A percentile compares a stretch with the other conserved stretches of the same genome.
phyloP scores from a whole-genome alignment of 129 eudicot genomes.

The Flaveria robusta region DNA sequence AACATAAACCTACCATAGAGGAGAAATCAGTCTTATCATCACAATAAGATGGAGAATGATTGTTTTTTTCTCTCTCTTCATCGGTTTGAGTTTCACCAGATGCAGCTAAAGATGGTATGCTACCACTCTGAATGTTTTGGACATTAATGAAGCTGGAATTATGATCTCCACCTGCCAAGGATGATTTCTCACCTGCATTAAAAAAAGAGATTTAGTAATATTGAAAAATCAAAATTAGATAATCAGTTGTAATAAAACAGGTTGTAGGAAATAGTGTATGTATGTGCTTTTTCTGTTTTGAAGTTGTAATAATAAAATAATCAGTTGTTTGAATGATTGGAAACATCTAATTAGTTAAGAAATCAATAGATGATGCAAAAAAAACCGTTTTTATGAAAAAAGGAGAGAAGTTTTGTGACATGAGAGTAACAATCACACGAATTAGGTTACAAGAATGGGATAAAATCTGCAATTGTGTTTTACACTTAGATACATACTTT shows the following conservation, averaged over 20 bases:
- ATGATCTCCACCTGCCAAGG: slow-evolving; percentile 48
- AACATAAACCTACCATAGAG: slow-evolving; percentile 55
- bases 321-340: background rate
- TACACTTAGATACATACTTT: background rate
- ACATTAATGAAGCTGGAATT: slow-evolving; percentile 42
- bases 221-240: too few relatives aligned
- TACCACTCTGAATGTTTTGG: slow-evolving; percentile 53
- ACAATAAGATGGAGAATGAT: slow-evolving; percentile 54
- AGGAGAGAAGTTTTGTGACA: background rate
- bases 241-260: too few relatives aligned
- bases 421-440: background rate
- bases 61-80: slow-evolving; percentile 62
- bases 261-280: background rate
- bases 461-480: background rate
- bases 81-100: slow-evolving; percentile 63
- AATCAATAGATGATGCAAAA: background rate
- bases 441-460: background rate
- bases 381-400: background rate
- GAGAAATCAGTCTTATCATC: slow-evolving; percentile 73
- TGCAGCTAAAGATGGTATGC: slow-evolving; percentile 48
- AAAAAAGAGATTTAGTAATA: too few relatives aligned
- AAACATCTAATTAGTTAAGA: background rate
- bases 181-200: slow-evolving; percentile 49
- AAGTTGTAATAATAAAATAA: background rate
- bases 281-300: background rate